Evolutionary conservation across 2,329 filamentous ascomycete genomes (phyloP), one percentile per base, ranked within the genome.

Genomic region (Grosmannia serpens): DNA sequence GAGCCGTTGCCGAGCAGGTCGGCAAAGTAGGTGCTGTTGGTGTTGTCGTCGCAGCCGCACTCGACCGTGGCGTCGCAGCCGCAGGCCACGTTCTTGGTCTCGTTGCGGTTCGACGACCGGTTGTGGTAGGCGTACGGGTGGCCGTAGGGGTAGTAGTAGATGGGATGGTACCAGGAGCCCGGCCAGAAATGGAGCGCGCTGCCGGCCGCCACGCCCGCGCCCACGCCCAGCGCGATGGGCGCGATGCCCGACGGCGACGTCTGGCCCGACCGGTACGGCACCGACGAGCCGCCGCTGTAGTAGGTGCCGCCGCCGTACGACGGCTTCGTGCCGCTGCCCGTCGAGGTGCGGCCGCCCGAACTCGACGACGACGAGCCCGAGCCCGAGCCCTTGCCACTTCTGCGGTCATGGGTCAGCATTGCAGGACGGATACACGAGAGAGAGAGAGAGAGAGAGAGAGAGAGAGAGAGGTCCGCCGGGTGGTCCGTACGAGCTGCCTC

Each of bases 41-140:
- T 75, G 64, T 84, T 85, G 58, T 88, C 83, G 60, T 91, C 87
- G 67, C 87, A 91, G 7, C 83, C 80, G 65, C 87, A 91, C 22
- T 75, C 75, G 33, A 66, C 68, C 62, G 75, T 75, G 56, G 75
- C 67, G 61, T 79, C 77, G 70, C 86, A 89, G 29, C 82, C 70
- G 66, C 86, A 89, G 3, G 73, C 68, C 1, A 88, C 81, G 0
- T 81, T 78, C 60, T 82, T 77, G 10, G 75, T 82, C 74, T 84
- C 79, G 74, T 82, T 84, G 65, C 68, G 71, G 50, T 75, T 70
- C 31, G 74, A 78, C 11, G 77, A 75, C 29, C 65, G 59, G 69
- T 84, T 84, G 72, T 75, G 71, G 70, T 73, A 82, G 55, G 47
- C 61, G 68, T 78, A 75, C 27, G 69, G 64, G 68, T 80, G 79